These are phyloP conservation scores for Elaphomyces granulatus DNA, from an alignment of 495 filamentous ascomycete genomes.

Conservation along the genomic window DNA sequence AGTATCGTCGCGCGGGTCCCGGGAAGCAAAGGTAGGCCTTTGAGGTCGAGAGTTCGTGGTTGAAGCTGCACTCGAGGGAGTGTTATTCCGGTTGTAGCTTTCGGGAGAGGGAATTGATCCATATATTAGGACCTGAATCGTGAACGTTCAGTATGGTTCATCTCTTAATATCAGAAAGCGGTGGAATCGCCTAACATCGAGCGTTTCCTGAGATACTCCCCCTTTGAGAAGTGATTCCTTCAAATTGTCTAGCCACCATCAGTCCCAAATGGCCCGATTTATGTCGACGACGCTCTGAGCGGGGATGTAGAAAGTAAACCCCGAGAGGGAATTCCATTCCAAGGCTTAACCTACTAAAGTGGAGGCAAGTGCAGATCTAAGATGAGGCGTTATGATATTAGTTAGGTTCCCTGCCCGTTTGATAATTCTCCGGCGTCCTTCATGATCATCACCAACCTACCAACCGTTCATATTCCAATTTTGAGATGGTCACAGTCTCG, in stretches of 20 bases:
- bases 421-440: constrained; percentile 1
- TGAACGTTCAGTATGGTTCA: constrained; percentile 9
- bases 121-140: constrained; percentile 36
- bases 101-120: constrained; percentile 19
- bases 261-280: constrained; percentile 2
- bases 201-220: constrained; percentile 44
- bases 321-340: too few species aligned
- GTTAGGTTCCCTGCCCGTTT: constrained; percentile 3
- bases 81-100: constrained; percentile 9
- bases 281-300: constrained; percentile 4
- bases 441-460: constrained; percentile 21
- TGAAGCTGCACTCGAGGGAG: constrained; percentile 11
- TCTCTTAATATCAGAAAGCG: constrained; percentile 4
- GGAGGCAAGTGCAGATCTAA: constrained; percentile 31
- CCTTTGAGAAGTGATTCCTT: constrained; percentile 46
- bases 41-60: constrained; percentile 13
- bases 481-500: constrained; percentile 36
- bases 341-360: constrained; percentile 23
- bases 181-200: constrained; percentile 35
- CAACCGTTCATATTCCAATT: constrained; percentile 39
- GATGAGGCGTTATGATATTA: constrained; percentile 7
- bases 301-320: too few species aligned
- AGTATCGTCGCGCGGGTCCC: neutral
- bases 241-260: constrained; percentile 37
- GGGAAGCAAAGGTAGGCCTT: neutral